Base-by-base conservation (phyloP, 495 filamentous ascomycete genomes). In the Ascodesmis nigricans region DNA sequence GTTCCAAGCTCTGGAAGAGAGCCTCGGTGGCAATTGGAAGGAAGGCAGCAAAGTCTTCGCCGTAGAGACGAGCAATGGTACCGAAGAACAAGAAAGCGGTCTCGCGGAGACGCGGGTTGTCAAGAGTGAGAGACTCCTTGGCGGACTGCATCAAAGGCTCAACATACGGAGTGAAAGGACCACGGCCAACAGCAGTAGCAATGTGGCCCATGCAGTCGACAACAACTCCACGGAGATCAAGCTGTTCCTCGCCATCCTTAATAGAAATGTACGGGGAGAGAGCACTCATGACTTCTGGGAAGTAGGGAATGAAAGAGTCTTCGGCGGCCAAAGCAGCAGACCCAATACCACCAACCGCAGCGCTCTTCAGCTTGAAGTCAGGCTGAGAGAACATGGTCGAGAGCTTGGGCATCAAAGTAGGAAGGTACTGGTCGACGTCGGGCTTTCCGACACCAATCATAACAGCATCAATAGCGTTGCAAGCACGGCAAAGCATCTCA, bases 81-180 rank as follows among this genome's bases (percentile, higher is more conserved):
- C 78, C 79, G 82, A 87, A 97, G 41, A 97, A 67, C 43, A 95
- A 81, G 58, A 90, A 97, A 51, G 79, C 90, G 35, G 81, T 93
- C 58, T 97, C 90, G 52, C 78, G 71, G 31, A 97, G 66, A 33
- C 83, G 67, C 6, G 81, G 75, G 58, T 92, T 81, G 36, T 75
- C 83, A 1, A 97, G 71, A 49, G 87, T 69, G 2, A 95, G 62
- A 22, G 74, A 87, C 54, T 93, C 84, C 56, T 93, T 80, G 38
- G 78, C 84, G 13, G 84, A 75, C 38, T 72, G 60, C 74, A 97
- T 87, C 29, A 97, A 60, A 19, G 75, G 78, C 46, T 73, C 62
- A 21, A 95, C 84, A 49, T 81, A 97, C 4, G 72, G 78, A 58
- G 84, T 69, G 62, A 95, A 95, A 15, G 76, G 62, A 54, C 76